Evolutionary conservation across 352 stramenopile species (phyloP).

Genomic region (Thraustochytrium sp.): DNA sequence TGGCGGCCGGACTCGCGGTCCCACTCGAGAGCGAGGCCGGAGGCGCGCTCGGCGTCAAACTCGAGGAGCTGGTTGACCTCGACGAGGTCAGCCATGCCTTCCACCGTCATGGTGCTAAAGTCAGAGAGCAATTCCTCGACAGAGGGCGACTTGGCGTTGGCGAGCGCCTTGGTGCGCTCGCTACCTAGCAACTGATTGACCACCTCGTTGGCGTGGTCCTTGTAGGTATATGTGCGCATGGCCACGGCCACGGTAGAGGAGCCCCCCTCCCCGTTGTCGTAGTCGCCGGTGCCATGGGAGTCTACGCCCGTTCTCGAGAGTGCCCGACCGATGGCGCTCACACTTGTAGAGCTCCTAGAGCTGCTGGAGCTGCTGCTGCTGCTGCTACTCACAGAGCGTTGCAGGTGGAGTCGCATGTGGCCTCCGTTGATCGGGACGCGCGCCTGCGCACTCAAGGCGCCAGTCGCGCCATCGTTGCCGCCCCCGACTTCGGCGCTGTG

Average conservation of each 20-base stretch:
- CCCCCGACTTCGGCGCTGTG: too few species aligned
- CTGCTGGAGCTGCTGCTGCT: neutral
- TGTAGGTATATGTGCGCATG: neutral
- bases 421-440: too few species aligned
- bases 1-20: neutral
- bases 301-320: too few species aligned
- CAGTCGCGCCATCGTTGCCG: too few species aligned
- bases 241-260: neutral
- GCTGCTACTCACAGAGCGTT: neutral
- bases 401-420: too few species aligned
- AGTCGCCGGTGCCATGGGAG: neutral
- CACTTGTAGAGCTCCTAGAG: neutral
- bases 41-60: neutral
- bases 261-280: neutral
- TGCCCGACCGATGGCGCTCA: too few species aligned
- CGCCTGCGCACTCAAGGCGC: too few species aligned
- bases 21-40: neutral
- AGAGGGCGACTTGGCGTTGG: neutral
- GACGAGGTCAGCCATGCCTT: neutral
- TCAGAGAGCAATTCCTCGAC: neutral
- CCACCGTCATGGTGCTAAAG: neutral
- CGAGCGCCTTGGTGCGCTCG: neutral
- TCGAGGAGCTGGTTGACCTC: constrained; percentile 8
- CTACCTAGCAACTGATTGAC: neutral
- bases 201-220: neutral